These are phyloP conservation scores for Nidularia pulvinata DNA, from an alignment of 768 basidiomycete species.

Conservation along the genomic window DNA sequence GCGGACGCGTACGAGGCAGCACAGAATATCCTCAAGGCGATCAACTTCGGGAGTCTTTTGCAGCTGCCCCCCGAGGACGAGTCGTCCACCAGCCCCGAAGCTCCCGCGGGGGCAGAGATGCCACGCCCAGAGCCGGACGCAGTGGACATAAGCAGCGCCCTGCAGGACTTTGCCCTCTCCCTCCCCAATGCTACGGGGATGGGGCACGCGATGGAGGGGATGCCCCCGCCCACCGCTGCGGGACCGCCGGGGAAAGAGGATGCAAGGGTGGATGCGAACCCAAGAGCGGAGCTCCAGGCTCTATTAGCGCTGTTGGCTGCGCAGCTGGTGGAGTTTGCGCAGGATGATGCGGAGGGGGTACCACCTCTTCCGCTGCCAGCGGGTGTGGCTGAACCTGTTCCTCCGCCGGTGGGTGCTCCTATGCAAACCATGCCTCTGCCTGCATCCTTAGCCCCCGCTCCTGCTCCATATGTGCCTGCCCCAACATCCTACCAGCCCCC, in stretches of 20 bases:
- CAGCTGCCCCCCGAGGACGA: slow-evolving; percentile 30
- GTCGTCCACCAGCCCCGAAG: neutral
- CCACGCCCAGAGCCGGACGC: neutral
- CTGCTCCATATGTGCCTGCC: no score
- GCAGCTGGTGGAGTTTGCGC: slow-evolving; percentile 68
- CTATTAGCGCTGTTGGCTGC: slow-evolving; percentile 73
- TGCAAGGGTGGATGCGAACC: slow-evolving; percentile 13
- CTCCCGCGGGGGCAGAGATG: neutral
- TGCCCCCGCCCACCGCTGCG: neutral
- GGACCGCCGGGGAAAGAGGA: no score
- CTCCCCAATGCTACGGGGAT: neutral
- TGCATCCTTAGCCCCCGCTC: neutral
- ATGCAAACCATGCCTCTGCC: neutral
- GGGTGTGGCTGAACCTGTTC: neutral
- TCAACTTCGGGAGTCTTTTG: slow-evolving; percentile 64
- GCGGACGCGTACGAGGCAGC: slow-evolving; percentile 77
- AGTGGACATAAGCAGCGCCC: neutral
- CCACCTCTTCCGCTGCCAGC: neutral
- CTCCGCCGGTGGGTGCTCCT: slow-evolving; percentile 2
- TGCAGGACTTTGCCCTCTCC: neutral
- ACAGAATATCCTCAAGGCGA: slow-evolving; percentile 74
- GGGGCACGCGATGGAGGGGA: neutral
- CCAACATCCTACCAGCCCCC: no score
- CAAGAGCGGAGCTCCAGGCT: slow-evolving; percentile 71
- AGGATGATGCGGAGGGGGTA: slow-evolving; percentile 32